Evolutionary conservation across 257 asterid species (phyloP), one percentile per base, ranked within the genome.

Genomic region (Jaltomata sinuosa): DNA sequence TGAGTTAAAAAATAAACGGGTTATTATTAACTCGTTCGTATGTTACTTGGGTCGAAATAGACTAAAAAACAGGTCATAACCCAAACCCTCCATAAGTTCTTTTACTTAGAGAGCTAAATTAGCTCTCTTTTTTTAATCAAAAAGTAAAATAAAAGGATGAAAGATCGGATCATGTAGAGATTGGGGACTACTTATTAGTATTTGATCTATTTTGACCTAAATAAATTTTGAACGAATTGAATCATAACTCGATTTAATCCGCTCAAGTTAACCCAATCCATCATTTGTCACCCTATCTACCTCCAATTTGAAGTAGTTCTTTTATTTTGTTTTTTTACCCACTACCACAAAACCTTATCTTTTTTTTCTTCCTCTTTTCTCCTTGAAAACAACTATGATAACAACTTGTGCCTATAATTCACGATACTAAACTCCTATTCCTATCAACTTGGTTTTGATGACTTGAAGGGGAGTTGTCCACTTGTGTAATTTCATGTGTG

Each of bases 371-470:
- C 22, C 50, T 53, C 2, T 54, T 31, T 14, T 27, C 5, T 18
- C 34, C 47, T 49, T 72, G 85, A 65, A 49, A 86, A 82, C 81
- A 83, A 84, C 84, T 27, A 21, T 38, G 80, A 81, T 74, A 80
- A 76, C 88, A 79, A 87, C 92, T 77, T 85, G 84, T 80, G 84
- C 89, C 90, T 57, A 74, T 87, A 86, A 49, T 89, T 91, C 93
- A 55, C 84, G 42, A 27, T 76, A 88, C 86, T 79, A 83, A 88
- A 85, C 68, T 68, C 85, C 61, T 38, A 55, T 6, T 72, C 83
- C 87, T 88, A 89, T 88, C 89, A 87, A 89, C 89, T 91, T 86
- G 91, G 90, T 72, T 85, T 89, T 57, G 76, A 71, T 84, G 84
- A 84, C 82, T 74, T 78, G 82, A 68, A 88, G 78, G 79, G 79